Evolutionary conservation across 257 asterid genomes (phyloP), one percentile per base, ranked within the genome.

Genomic region (Cordia subcordata): DNA sequence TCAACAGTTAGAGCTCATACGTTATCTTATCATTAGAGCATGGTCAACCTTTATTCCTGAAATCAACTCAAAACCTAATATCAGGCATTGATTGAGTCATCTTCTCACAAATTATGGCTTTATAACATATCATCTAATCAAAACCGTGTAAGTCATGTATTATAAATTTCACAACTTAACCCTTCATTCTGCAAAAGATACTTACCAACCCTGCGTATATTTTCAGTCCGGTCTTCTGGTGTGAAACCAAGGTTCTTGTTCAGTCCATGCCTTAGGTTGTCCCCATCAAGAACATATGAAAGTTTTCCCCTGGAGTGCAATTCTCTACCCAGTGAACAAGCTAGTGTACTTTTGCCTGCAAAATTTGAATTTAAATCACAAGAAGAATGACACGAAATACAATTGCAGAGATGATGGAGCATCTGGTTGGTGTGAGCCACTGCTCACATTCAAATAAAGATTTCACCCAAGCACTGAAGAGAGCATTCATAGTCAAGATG

Each of bases 231-330:
- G 61, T 88, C 94, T 62, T 88, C 94, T 8, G 98, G 88, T 38
- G 85, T 3, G 72, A 91, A 91, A 19, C 96, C 94, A 21, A 91
- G 86, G 65, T 91, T 91, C 79, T 85, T 88, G 78, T 87, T 91
- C 53, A 91, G 79, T 60, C 98, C 96, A 79, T 85, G 96, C 72
- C 98, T 82, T 67, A 91, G 94, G 71, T 88, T 91, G 79, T 91
- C 98, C 19, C 98, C 98, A 38, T 91, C 98, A 39, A 88, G 94
- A 73, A 91, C 87, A 65, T 88, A 91, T 0, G 98, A 91, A 66
- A 91, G 96, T 65, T 91, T 88, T 39, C 96, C 95, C 74, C 73
- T 75, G 27, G 84, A 74, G 73, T 91, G 96, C 74, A 88, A 72
- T 67, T 87, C 88, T 79, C 95, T 79, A 61, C 84, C 91, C 53